Evolutionary conservation across 495 filamentous ascomycete genomes (phyloP).

Genomic region (Oleoguttula mirabilis): DNA sequence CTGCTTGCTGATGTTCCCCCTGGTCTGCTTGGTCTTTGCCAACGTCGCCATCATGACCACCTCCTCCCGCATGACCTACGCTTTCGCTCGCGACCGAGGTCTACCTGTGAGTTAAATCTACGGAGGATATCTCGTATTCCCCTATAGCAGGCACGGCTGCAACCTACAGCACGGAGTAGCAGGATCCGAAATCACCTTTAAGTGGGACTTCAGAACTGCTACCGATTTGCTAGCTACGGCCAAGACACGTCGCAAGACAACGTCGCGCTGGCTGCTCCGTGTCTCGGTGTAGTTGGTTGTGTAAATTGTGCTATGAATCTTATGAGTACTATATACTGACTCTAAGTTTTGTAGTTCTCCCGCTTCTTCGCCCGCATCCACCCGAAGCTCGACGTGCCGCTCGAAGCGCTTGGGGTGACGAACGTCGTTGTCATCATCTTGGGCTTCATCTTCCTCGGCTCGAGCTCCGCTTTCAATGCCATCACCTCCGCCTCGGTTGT

Average conservation of each 20-base stretch:
- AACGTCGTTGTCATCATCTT: slow-evolving; percentile 52
- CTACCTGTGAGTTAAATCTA: too few species aligned
- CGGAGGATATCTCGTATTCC: background rate
- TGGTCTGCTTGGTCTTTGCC: slow-evolving; percentile 61
- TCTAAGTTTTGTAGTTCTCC: too few species aligned
- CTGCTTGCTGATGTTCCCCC: slow-evolving; percentile 61
- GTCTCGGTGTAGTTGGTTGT: too few species aligned
- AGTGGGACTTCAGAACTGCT: too few species aligned
- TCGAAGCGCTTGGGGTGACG: slow-evolving; percentile 61
- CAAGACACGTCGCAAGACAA: too few species aligned
- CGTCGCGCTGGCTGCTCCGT: too few species aligned
- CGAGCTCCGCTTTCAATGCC: slow-evolving; percentile 51
- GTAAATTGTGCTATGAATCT: too few species aligned
- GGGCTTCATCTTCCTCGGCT: slow-evolving; percentile 65
- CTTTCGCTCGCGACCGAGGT: slow-evolving; percentile 61
- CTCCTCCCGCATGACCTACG: slow-evolving; percentile 63
- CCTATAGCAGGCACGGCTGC: background rate
- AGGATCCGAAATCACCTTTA: too few species aligned
- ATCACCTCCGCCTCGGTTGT: slow-evolving; percentile 63
- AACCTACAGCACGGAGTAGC: too few species aligned
- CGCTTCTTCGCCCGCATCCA: slow-evolving; percentile 53
- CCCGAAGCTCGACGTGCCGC: slow-evolving; percentile 48
- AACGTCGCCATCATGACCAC: slow-evolving; percentile 64
- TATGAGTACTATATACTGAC: too few species aligned
- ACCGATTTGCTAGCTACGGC: slow-evolving; percentile 58